These are phyloP conservation scores for Inonotus obliquus DNA, from an alignment of 1,284 basidiomycete genomes.

Conservation along the genomic window DNA sequence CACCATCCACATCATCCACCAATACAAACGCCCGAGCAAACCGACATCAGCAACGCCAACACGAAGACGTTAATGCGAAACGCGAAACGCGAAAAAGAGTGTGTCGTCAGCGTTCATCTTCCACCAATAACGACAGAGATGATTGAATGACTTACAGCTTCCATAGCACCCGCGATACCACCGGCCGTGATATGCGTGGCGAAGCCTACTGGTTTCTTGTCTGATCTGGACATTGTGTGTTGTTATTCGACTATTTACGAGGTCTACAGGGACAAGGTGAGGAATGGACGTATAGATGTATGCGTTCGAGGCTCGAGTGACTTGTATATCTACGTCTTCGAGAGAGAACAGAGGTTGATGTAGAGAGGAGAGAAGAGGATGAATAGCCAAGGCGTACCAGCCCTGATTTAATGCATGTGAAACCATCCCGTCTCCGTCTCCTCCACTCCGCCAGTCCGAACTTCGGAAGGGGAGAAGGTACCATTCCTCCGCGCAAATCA, in stretches of 20 bases:
- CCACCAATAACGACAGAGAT: too few species aligned
- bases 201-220: slow-evolving; percentile 74
- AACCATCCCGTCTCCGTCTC: too few species aligned
- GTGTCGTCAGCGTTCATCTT: too few species aligned
- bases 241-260: too few species aligned
- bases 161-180: slow-evolving; percentile 86
- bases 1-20: not conserved
- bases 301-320: not conserved
- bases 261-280: too few species aligned
- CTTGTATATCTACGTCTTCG: too few species aligned
- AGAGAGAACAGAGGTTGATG: too few species aligned
- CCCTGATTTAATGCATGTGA: not conserved
- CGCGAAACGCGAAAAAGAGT: too few species aligned
- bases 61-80: too few species aligned
- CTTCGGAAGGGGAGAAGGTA: not conserved
- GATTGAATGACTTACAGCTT: slow-evolving; percentile 64
- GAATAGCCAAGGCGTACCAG: not conserved
- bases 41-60: not conserved
- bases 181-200: slow-evolving; percentile 91
- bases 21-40: too few species aligned
- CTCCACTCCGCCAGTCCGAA: too few species aligned
- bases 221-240: slow-evolving; percentile 56
- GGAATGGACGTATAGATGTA: not conserved
- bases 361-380: not conserved
- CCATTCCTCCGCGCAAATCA: not conserved